phyloP scores from a whole-genome alignment of 768 basidiomycete genomes.

The Leucocoprinus sp. region DNA sequence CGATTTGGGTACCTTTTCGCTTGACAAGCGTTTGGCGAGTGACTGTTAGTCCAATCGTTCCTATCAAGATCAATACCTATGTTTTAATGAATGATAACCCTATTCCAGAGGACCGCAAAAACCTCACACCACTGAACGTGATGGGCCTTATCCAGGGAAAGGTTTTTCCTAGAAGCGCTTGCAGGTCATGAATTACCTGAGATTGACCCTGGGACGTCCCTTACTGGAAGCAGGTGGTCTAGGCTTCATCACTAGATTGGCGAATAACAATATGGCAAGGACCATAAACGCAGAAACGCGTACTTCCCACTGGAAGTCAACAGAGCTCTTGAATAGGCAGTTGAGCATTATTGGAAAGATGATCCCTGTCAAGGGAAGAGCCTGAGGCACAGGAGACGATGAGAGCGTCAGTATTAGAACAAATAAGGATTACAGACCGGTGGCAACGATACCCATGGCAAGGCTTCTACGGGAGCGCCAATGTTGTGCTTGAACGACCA shows the following conservation, averaged over 20 bases:
- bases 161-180: neutral
- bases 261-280: conserved; percentile 33
- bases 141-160: too few species aligned
- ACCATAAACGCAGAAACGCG: conserved; percentile 40
- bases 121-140: neutral
- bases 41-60: neutral
- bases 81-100: neutral
- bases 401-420: conserved; percentile 5
- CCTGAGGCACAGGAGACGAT: too few species aligned
- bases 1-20: neutral
- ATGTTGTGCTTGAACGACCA: conserved; percentile 47
- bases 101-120: neutral
- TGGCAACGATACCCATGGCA: conserved; percentile 48
- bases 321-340: conserved; percentile 30
- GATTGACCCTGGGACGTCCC: conserved; percentile 18
- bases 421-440: conserved; percentile 26
- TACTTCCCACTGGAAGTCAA: conserved; percentile 35
- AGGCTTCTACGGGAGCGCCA: conserved; percentile 39
- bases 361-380: conserved; percentile 40
- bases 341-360: conserved; percentile 47
- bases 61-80: neutral
- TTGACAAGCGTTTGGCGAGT: neutral
- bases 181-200: conserved; percentile 28
- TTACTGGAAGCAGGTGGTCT: conserved; percentile 23
- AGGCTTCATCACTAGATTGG: conserved; percentile 37